Evolutionary conservation across 768 basidiomycete genomes (phyloP).

Genomic region (Pholiota conissans): DNA sequence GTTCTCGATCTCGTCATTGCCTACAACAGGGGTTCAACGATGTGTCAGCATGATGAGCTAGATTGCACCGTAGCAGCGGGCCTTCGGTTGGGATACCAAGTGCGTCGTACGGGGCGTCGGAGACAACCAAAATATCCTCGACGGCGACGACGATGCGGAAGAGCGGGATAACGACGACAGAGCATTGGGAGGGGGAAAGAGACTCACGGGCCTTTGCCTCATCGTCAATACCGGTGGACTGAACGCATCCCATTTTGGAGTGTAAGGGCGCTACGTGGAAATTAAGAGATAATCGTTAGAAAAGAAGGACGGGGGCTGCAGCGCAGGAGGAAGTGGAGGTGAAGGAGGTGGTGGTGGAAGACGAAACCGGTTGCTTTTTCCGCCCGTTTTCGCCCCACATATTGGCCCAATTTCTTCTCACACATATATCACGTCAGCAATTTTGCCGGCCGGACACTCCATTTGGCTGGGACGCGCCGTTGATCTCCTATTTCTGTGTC

Average conservation of each 20-base stretch:
- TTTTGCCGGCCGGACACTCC: too few relatives aligned
- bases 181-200: neutral
- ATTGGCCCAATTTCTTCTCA: too few relatives aligned
- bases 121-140: neutral
- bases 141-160: neutral
- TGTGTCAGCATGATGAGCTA: neutral
- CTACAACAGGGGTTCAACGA: slow-evolving; percentile 34
- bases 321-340: neutral
- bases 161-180: neutral
- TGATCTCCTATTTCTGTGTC: too few relatives aligned
- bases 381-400: neutral
- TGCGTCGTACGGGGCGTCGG: neutral
- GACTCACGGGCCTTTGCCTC: slow-evolving; percentile 83
- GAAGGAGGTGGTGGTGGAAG: neutral
- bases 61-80: too few relatives aligned
- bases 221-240: slow-evolving; percentile 69
- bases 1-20: slow-evolving; percentile 92
- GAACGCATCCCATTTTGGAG: slow-evolving; percentile 68
- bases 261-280: neutral
- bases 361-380: neutral
- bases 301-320: neutral
- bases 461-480: too few relatives aligned
- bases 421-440: too few relatives aligned
- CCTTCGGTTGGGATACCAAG: neutral
- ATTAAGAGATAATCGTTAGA: slow-evolving; percentile 1